Evolutionary conservation across 805 yeast species (phyloP).

Genomic region (Candida insectalens): DNA sequence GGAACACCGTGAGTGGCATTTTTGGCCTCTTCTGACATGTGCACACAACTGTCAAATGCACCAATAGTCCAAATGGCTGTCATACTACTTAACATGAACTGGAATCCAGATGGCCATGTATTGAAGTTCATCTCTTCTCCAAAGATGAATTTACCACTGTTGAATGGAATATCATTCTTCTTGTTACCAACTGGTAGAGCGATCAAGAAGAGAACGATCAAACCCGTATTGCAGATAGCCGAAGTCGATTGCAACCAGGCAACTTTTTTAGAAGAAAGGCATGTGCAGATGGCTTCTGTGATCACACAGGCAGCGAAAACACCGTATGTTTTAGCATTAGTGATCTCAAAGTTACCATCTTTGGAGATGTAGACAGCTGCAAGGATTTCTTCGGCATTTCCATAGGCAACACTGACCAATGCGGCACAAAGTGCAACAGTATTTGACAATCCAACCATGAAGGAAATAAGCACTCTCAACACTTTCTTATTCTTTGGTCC

Average conservation of each 20-base stretch:
- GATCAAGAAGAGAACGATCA: conserved; percentile 44
- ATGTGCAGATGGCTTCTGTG: conserved; percentile 39
- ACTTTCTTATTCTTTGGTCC: conserved; percentile 36
- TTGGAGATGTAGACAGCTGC: conserved; percentile 40
- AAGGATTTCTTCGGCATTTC: conserved; percentile 47
- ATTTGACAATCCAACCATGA: conserved; percentile 55
- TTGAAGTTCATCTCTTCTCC: conserved; percentile 38
- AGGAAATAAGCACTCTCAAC: conserved; percentile 41
- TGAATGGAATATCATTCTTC: conserved; percentile 26
- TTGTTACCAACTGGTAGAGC: conserved; percentile 54
- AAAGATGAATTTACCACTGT: conserved; percentile 42
- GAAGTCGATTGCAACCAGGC: conserved; percentile 52
- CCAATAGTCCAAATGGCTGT: conserved; percentile 69
- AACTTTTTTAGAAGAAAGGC: conserved; percentile 42
- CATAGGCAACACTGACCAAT: conserved; percentile 55
- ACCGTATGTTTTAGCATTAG: conserved; percentile 47
- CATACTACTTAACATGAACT: conserved; percentile 34
- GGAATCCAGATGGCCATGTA: conserved; percentile 51
- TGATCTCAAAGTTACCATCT: conserved; percentile 44
- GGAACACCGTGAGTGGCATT: conserved; percentile 56
- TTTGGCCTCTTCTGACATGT: conserved; percentile 60
- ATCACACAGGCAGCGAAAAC: conserved; percentile 51
- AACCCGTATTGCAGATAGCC: conserved; percentile 38
- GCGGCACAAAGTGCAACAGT: conserved; percentile 56
- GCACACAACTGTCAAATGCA: conserved; percentile 61